Percentiles rank a stretch among this genome's conserved stretches.
These are phyloP conservation scores for Psilocybe sp. DNA, from an alignment of 768 basidiomycete species.

Conservation along the genomic window DNA sequence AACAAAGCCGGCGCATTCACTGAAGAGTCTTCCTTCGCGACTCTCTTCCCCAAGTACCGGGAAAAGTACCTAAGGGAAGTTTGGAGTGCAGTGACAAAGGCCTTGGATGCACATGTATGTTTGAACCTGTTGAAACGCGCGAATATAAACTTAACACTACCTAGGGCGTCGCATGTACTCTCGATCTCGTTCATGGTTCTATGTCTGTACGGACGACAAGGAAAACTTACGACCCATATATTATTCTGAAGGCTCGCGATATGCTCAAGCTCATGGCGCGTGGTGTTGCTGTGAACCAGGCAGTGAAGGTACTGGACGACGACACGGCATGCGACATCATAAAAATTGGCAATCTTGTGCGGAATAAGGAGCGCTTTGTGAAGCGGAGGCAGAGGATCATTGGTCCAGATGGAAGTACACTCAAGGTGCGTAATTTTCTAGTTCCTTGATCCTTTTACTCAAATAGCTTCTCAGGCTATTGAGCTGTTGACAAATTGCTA, in stretches of 20 bases:
- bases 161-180: slow-evolving; percentile 85
- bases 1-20: slow-evolving; percentile 82
- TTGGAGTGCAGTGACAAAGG: slow-evolving; percentile 87
- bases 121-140: slow-evolving; percentile 2
- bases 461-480: slow-evolving; percentile 65
- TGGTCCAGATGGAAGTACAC: slow-evolving; percentile 93
- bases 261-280: slow-evolving; percentile 93
- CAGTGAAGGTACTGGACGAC: slow-evolving; percentile 88
- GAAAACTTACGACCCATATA: slow-evolving; percentile 96
- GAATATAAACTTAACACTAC: not conserved
- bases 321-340: slow-evolving; percentile 93
- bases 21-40: slow-evolving; percentile 97
- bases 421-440: slow-evolving; percentile 64
- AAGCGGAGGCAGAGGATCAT: slow-evolving; percentile 95
- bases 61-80: slow-evolving; percentile 95
- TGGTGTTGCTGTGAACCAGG: slow-evolving; percentile 83
- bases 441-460: not conserved
- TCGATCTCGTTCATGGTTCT: slow-evolving; percentile 93
- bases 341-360: slow-evolving; percentile 90
- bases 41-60: slow-evolving; percentile 96
- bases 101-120: slow-evolving; percentile 76
- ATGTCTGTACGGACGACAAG: slow-evolving; percentile 98
- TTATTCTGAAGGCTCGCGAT: slow-evolving; percentile 94
- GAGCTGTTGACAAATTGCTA: slow-evolving; percentile 96
- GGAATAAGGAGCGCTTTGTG: slow-evolving; percentile 96